phyloP scores from a whole-genome alignment of 2,329 filamentous ascomycete species.

The Leptosphaerulina australis region DNA sequence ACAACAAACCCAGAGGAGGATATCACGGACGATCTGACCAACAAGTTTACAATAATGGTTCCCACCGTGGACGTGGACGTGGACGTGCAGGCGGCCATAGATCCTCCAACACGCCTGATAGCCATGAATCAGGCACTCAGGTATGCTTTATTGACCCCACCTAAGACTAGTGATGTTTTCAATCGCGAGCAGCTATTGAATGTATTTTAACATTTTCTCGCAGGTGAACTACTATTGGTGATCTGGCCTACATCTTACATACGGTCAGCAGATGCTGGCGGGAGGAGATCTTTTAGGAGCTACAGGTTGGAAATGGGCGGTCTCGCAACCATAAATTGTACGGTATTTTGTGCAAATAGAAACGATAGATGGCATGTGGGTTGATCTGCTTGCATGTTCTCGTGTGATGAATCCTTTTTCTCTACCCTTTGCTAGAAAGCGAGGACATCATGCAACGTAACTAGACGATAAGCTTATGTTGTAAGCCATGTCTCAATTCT shows the following conservation, averaged over 20 bases:
- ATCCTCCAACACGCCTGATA: not conserved
- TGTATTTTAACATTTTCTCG: not conserved
- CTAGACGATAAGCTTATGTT: too few relatives aligned
- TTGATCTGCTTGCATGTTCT: too few relatives aligned
- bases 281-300: too few relatives aligned
- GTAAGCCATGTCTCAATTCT: too few relatives aligned
- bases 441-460: too few relatives aligned
- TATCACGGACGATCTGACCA: not conserved
- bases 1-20: not conserved
- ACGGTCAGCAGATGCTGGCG: not conserved
- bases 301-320: too few relatives aligned
- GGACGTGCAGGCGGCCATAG: conserved; percentile 9
- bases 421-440: too few relatives aligned
- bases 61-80: conserved; percentile 6
- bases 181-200: not conserved
- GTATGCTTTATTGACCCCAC: conserved; percentile 3
- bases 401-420: too few relatives aligned
- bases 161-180: not conserved
- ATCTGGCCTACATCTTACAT: not conserved
- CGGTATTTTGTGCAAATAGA: too few relatives aligned
- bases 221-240: conserved; percentile 3
- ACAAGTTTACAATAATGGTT: not conserved
- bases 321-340: too few relatives aligned
- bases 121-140: not conserved
- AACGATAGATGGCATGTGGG: too few relatives aligned